phyloP scores from a whole-genome alignment of 352 stramenopile genomes.

The Phytophthora pini region DNA sequence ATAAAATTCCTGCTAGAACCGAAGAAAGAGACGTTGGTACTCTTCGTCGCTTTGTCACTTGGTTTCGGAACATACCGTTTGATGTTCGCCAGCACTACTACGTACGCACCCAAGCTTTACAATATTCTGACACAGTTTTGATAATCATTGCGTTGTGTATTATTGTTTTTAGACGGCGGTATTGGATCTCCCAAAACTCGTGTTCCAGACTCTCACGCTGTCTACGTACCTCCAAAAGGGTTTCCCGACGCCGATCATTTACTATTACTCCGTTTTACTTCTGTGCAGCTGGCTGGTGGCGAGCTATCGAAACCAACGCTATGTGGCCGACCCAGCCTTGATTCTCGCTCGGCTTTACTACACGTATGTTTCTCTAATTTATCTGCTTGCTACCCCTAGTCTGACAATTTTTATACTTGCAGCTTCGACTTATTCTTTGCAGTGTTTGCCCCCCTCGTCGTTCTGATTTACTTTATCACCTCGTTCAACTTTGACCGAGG shows the following conservation, averaged over 20 bases:
- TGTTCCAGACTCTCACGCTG: conserved; percentile 52
- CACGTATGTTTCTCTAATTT: conserved; percentile 12
- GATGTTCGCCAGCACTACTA: conserved; percentile 28
- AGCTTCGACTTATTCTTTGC: conserved; percentile 64
- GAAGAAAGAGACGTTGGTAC: too few relatives aligned
- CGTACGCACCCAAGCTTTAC: conserved; percentile 9
- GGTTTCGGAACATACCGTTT: not conserved
- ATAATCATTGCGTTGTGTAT: not conserved
- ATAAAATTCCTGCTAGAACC: too few relatives aligned
- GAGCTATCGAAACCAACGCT: conserved; percentile 53
- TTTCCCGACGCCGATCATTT: conserved; percentile 48
- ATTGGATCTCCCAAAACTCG: conserved; percentile 53
- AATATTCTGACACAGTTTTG: not conserved
- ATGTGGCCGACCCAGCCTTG: conserved; percentile 29
- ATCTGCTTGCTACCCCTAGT: not conserved
- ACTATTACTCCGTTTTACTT: conserved; percentile 45
- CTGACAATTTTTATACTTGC: not conserved
- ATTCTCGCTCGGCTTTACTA: conserved; percentile 44
- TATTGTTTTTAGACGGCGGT: conserved; percentile 36
- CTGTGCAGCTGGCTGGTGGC: conserved; percentile 52
- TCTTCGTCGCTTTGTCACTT: not conserved
- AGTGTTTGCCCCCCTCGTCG: conserved; percentile 48
- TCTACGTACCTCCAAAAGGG: conserved; percentile 41
- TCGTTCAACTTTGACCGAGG: conserved; percentile 50
- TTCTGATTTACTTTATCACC: conserved; percentile 42